Percentiles rank a stretch among this genome's conserved stretches.
Evolutionary conservation across 371 early-diverging fungal genomes (phyloP).

Genomic region (Mucor sp.): DNA sequence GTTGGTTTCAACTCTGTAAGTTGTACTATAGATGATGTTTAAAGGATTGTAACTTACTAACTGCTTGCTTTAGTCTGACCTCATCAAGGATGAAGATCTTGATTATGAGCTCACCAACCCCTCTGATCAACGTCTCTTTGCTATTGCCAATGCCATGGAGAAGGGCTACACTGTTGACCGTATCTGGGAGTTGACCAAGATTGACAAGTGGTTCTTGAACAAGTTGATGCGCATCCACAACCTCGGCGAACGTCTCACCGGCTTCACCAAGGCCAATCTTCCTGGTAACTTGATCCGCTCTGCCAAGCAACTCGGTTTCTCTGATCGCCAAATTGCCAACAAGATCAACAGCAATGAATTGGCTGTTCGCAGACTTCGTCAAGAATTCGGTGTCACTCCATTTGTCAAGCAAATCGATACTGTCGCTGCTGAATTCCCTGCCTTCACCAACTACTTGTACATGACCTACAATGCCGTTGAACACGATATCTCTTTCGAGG

Average conservation of each 20-base stretch:
- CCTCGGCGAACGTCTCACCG: constrained; percentile 47
- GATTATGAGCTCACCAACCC: constrained; percentile 85
- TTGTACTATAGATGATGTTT: background rate
- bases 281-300: constrained; percentile 64
- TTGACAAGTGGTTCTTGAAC: constrained; percentile 96
- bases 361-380: constrained; percentile 82
- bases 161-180: constrained; percentile 86
- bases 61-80: background rate
- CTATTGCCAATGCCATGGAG: constrained; percentile 85
- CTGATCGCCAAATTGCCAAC: constrained; percentile 84
- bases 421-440: constrained; percentile 97
- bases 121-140: constrained; percentile 90
- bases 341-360: constrained; percentile 83
- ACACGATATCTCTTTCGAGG: constrained; percentile 87
- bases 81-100: constrained; percentile 45
- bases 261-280: constrained; percentile 49
- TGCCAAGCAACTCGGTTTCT: constrained; percentile 93
- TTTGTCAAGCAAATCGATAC: constrained; percentile 98
- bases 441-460: constrained; percentile 95
- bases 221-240: constrained; percentile 74
- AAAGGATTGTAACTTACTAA: background rate
- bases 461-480: constrained; percentile 92
- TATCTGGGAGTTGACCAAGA: constrained; percentile 85
- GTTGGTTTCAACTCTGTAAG: constrained; percentile 75
- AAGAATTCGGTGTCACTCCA: constrained; percentile 78